A percentile compares a stretch with the other conserved stretches of the same genome.
These are phyloP conservation scores for Athelia psychrophila DNA, from an alignment of 1,284 basidiomycete species.

Conservation along the genomic window DNA sequence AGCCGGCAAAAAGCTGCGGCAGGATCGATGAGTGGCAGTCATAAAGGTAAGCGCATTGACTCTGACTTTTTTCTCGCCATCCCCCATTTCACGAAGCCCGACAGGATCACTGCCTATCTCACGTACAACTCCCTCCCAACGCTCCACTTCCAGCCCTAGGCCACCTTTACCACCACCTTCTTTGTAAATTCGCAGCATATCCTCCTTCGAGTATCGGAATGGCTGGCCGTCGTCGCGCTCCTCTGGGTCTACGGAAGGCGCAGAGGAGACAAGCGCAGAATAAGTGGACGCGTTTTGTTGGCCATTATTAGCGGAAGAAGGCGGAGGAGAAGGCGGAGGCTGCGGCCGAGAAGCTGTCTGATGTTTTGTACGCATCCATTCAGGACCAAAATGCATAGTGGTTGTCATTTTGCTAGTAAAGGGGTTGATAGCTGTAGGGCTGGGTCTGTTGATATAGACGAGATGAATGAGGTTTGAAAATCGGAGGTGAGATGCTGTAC, in stretches of 20 bases:
- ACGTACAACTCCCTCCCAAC: constrained; percentile 82
- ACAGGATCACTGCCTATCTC: constrained; percentile 74
- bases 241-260: constrained; percentile 45
- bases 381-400: constrained; percentile 83
- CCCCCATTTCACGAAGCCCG: constrained; percentile 73
- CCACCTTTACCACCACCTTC: constrained; percentile 73
- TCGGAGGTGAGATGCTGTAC: neutral
- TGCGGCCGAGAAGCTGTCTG: constrained; percentile 53
- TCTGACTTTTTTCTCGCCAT: constrained; percentile 86
- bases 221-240: constrained; percentile 66
- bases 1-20: constrained; percentile 63
- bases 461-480: constrained; percentile 9
- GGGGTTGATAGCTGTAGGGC: constrained; percentile 17
- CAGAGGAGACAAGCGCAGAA: constrained; percentile 72
- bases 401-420: constrained; percentile 55
- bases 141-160: constrained; percentile 82
- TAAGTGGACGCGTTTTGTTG: constrained; percentile 66
- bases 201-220: constrained; percentile 85
- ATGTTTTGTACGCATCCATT: constrained; percentile 85
- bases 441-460: constrained; percentile 18
- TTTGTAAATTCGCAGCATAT: constrained; percentile 81
- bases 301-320: constrained; percentile 34
- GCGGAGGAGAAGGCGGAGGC: constrained; percentile 55
- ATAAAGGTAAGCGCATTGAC: constrained; percentile 11
- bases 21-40: constrained; percentile 16